These are phyloP conservation scores for Omphalotus olearius DNA, from an alignment of 1,284 basidiomycete genomes.

Conservation along the genomic window DNA sequence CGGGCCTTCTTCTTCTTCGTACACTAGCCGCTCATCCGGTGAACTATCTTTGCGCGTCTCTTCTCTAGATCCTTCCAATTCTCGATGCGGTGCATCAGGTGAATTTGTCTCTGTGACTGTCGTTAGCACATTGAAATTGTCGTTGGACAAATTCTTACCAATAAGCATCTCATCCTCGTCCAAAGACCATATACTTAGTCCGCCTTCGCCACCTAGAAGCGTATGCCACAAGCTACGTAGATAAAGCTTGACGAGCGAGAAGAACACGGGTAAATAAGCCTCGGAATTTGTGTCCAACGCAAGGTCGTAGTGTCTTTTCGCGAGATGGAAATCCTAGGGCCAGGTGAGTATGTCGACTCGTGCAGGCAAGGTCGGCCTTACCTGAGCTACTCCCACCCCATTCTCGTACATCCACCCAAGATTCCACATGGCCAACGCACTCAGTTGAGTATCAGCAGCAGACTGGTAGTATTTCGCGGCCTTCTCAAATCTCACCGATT, in stretches of 20 bases:
- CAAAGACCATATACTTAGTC: slow-evolving; percentile 59
- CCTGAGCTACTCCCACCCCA: slow-evolving; percentile 86
- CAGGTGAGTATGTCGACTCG: slow-evolving; percentile 1
- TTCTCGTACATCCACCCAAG: slow-evolving; percentile 99
- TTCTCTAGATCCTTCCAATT: slow-evolving; percentile 25
- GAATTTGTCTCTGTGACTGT: not conserved
- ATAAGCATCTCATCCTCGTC: slow-evolving; percentile 40
- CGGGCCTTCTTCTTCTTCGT: slow-evolving; percentile 50
- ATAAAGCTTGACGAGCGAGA: slow-evolving; percentile 85
- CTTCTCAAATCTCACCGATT: slow-evolving; percentile 69
- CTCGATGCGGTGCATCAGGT: slow-evolving; percentile 20
- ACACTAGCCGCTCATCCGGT: slow-evolving; percentile 17
- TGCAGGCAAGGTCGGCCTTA: slow-evolving; percentile 25
- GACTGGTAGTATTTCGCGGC: slow-evolving; percentile 93
- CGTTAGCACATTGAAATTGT: not conserved
- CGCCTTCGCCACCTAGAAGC: slow-evolving; percentile 62
- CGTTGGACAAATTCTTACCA: not conserved
- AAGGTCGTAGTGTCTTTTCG: slow-evolving; percentile 93
- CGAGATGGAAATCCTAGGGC: slow-evolving; percentile 87
- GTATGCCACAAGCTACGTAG: slow-evolving; percentile 82
- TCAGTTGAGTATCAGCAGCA: slow-evolving; percentile 86
- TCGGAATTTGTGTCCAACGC: slow-evolving; percentile 85
- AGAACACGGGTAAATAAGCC: slow-evolving; percentile 82
- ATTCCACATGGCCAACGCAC: slow-evolving; percentile 97
- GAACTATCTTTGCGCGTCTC: not conserved